Conservation (phyloP, 352 stramenopile species). For the Phytophthora crassamura region DNA sequence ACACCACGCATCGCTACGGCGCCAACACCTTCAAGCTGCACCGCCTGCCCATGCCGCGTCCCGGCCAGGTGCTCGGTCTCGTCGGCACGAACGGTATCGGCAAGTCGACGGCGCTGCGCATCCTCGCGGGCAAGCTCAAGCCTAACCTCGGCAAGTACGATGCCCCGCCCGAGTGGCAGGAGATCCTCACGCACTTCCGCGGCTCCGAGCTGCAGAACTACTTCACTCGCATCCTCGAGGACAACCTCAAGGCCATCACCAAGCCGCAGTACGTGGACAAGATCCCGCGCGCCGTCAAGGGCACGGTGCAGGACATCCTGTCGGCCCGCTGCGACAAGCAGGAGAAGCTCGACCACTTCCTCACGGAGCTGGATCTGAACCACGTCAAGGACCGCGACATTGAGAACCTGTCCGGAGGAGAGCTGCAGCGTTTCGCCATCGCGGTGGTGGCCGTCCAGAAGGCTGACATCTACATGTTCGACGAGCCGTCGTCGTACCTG, state of each 20-base stretch:
- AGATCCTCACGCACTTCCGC: conserved; percentile 99
- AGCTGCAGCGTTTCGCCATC: conserved; percentile 99
- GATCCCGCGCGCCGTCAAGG: conserved; percentile 97
- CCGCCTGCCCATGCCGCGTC: conserved; percentile 97
- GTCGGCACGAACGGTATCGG: conserved; percentile 99
- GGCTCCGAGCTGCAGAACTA: conserved; percentile 99
- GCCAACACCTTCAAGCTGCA: conserved; percentile 99
- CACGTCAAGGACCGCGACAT: conserved; percentile 98
- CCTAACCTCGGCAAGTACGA: conserved; percentile 98
- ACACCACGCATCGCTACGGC: conserved; percentile 99
- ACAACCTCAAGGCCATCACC: conserved; percentile 99
- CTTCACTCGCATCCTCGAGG: conserved; percentile 99
- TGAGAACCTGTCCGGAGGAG: conserved; percentile 95
- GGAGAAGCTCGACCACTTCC: conserved; percentile 82
- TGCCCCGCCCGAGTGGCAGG: conserved; percentile 98
- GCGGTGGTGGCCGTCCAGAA: conserved; percentile 95
- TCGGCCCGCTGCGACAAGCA: conserved; percentile 93
- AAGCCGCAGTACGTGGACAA: conserved; percentile 99
- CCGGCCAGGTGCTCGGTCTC: conserved; percentile 98
- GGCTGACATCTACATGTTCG: conserved; percentile 99
- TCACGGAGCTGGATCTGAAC: conserved; percentile 95
- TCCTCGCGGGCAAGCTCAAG: conserved; percentile 99
- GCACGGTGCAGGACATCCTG: conserved; percentile 95
- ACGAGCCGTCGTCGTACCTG: conserved; percentile 99
- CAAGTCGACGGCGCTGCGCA: conserved; percentile 99